A percentile compares a stretch with the other conserved stretches of the same genome.
Evolutionary conservation across 805 yeast genomes (phyloP).

Genomic region (Yamadazyma insecticola): DNA sequence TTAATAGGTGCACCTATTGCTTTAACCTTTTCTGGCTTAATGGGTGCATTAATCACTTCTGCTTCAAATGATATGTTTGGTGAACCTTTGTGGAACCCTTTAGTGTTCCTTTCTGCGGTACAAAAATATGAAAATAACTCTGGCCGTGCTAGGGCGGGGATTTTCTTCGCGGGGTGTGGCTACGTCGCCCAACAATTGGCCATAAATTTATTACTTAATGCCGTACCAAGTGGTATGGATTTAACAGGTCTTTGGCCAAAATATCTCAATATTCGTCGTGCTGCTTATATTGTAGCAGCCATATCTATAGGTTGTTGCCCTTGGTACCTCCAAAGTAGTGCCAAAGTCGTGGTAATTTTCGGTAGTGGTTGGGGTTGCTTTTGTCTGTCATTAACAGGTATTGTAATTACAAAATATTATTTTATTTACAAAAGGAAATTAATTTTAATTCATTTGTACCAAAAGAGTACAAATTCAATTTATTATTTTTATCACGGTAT

Average conservation of each 20-base stretch:
- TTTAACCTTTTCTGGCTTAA: conserved; percentile 4
- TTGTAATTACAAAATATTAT: conserved; percentile 61
- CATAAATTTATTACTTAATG: too few relatives aligned
- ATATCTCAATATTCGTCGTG: conserved; percentile 70
- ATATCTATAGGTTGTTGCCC: conserved; percentile 73
- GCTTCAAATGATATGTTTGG: conserved; percentile 8
- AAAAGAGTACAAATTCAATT: conserved; percentile 7
- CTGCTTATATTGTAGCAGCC: conserved; percentile 71
- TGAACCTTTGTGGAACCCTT: conserved; percentile 10
- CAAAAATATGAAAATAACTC: conserved; percentile 33
- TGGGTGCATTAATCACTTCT: conserved; percentile 9
- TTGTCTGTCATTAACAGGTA: conserved; percentile 80
- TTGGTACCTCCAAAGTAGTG: conserved; percentile 70
- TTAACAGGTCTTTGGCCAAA: conserved; percentile 62
- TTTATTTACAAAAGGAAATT: conserved; percentile 13
- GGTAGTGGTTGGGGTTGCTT: conserved; percentile 79
- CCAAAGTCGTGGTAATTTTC: conserved; percentile 74
- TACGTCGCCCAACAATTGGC: too few relatives aligned
- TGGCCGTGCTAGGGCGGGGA: conserved; percentile 71
- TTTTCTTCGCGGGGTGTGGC: conserved; percentile 64
- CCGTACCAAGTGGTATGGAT: conserved; percentile 69
- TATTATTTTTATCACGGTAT: conserved; percentile 16
- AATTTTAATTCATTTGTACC: conserved; percentile 11
- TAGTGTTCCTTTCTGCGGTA: conserved; percentile 4
- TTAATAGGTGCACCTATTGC: conserved; percentile 9